Evolutionary conservation across 2,329 filamentous ascomycete species (phyloP), one percentile per base, ranked within the genome.

Genomic region (Aspergillus aculeatus): DNA sequence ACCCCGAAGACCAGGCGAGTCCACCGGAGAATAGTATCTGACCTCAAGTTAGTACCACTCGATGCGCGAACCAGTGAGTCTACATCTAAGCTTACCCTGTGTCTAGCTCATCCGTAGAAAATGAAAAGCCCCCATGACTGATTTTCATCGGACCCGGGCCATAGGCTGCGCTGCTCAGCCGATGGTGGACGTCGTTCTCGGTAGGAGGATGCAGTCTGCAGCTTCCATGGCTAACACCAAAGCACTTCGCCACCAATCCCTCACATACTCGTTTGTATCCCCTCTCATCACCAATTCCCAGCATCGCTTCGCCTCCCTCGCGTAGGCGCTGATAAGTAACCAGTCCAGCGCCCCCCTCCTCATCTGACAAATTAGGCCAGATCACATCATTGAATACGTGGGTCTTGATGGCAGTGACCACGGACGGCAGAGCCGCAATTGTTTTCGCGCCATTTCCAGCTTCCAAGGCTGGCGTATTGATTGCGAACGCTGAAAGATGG

Each of bases 371-470:
- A 67, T 99, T 99, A 0, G 95, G 95, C 95, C 95, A 99, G 56
- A 98, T 96, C 59, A 96, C 81, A 70, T 97, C 96, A 77, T 99
- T 99, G 81, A 99, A 99, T 61, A 99, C 91, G 76, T 99, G 93
- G 0, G 83, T 87, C 74, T 96, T 98, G 76, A 99, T 88, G 0
- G 94, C 93, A 50, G 91, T 84, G 54, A 99, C 93, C n/a, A 94
- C 96, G 29, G 87, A 89, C 0, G 93, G 92, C 4, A 98, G 80
- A 0, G 90, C 94, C 1, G 94, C 92, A 14, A 99, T 81, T 24
- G 89, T 86, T 76, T 98, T 99, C 0, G 92, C 91, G 32, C 83
- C 81, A 29, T 88, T 86, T 2, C 89, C 86, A 31, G 90, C 90
- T 31, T 91, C 89, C 21, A 96, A 85, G 3, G 90, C 89, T 5